These are phyloP conservation scores for Candida nitratophila DNA, from an alignment of 805 yeast species.

Conservation along the genomic window DNA sequence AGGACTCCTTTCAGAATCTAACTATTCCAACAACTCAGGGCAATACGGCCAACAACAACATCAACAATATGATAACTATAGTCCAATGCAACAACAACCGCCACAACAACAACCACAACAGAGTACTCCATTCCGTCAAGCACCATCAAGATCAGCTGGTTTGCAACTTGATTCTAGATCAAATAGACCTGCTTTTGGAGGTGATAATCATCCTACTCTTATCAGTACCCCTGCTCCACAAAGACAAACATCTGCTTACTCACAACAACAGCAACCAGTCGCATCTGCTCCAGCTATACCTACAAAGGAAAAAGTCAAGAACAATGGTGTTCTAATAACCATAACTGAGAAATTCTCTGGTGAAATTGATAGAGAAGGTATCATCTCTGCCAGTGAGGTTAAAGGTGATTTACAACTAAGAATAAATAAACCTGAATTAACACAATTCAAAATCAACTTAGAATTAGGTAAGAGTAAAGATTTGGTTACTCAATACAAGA, in stretches of 20 bases:
- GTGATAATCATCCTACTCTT: conserved; percentile 18
- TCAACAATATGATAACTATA: not conserved
- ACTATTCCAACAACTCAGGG: not conserved
- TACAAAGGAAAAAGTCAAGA: conserved; percentile 30
- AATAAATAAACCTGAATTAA: conserved; percentile 66
- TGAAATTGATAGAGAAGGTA: conserved; percentile 78
- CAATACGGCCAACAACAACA: too few relatives aligned
- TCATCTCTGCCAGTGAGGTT: conserved; percentile 60
- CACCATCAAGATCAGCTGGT: conserved; percentile 57
- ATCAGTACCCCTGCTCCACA: conserved; percentile 22
- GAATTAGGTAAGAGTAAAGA: conserved; percentile 39
- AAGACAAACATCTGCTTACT: conserved; percentile 17
- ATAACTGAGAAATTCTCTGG: conserved; percentile 75
- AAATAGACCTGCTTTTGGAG: conserved; percentile 11
- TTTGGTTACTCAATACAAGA: conserved; percentile 63
- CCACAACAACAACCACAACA: not conserved
- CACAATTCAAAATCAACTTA: conserved; percentile 59
- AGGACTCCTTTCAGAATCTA: conserved; percentile 4
- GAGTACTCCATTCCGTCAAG: conserved; percentile 6
- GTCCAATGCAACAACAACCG: not conserved
- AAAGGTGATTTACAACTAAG: conserved; percentile 90
- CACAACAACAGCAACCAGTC: conserved; percentile 8
- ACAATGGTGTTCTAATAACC: conserved; percentile 75
- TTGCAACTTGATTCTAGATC: conserved; percentile 66
- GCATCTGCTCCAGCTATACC: conserved; percentile 14